These are phyloP conservation scores for Aspergillus wentii DNA, from an alignment of 495 filamentous ascomycete genomes.

Conservation along the genomic window DNA sequence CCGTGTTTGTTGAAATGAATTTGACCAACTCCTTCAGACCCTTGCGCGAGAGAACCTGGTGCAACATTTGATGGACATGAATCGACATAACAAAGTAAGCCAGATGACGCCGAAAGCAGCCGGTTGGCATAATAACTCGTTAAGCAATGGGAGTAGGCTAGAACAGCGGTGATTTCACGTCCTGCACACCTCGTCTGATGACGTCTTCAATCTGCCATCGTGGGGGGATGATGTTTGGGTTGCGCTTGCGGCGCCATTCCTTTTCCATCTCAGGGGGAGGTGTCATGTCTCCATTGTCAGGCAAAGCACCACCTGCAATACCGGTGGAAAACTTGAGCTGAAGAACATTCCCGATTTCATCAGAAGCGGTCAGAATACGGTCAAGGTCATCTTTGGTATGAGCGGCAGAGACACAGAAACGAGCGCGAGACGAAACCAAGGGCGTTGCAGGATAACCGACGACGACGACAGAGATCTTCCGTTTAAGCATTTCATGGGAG, in stretches of 20 bases:
- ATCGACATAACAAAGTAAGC: slow-evolving; percentile 6
- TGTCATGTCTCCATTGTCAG: slow-evolving; percentile 62
- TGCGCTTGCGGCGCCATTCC: slow-evolving; percentile 45
- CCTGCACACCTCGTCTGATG: slow-evolving; percentile 69
- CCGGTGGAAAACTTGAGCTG: slow-evolving; percentile 96
- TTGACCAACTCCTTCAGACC: slow-evolving; percentile 6
- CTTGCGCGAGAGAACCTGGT: slow-evolving; percentile 7
- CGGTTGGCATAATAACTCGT: background rate
- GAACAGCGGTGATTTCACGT: slow-evolving; percentile 65
- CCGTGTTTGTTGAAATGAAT: slow-evolving; percentile 21
- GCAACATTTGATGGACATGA: slow-evolving; percentile 4
- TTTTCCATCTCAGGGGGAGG: slow-evolving; percentile 69
- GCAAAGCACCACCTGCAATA: slow-evolving; percentile 79
- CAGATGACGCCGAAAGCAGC: slow-evolving; percentile 3
- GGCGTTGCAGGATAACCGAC: slow-evolving; percentile 98
- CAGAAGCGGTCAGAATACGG: slow-evolving; percentile 81
- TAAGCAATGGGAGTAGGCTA: slow-evolving; percentile 13
- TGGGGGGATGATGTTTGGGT: slow-evolving; percentile 56
- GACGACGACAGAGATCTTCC: slow-evolving; percentile 97
- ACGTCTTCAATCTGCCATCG: slow-evolving; percentile 81
- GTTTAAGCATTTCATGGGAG: slow-evolving; percentile 94
- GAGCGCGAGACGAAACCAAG: slow-evolving; percentile 84
- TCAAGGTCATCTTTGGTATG: slow-evolving; percentile 99
- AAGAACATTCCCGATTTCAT: slow-evolving; percentile 85
- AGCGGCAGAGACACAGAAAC: slow-evolving; percentile 92